phyloP scores from a whole-genome alignment of 2,329 filamentous ascomycete species.

The Tolypocladium nubicola region DNA sequence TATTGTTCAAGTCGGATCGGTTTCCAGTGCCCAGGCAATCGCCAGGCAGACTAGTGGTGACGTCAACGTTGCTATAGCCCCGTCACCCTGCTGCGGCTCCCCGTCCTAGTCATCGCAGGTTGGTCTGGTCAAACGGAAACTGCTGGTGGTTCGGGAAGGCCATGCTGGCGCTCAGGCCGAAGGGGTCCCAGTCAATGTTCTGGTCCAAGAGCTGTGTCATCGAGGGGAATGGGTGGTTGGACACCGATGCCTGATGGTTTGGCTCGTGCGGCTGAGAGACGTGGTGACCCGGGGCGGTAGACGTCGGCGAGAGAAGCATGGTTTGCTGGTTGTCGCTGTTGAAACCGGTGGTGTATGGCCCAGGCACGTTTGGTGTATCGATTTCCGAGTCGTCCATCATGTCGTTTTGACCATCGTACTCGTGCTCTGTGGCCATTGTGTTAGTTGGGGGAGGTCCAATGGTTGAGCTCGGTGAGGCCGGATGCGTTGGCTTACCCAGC shows the following conservation, averaged over 20 bases:
- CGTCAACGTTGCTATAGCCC: background rate
- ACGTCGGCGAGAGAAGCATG: conserved; percentile 29
- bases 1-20: background rate
- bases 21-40: background rate
- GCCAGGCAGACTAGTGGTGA: background rate
- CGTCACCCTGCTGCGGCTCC: background rate
- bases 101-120: conserved; percentile 29
- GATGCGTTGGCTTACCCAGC: conserved; percentile 62
- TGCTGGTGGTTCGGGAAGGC: conserved; percentile 79
- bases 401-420: conserved; percentile 85
- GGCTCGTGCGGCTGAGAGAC: conserved; percentile 22
- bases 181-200: conserved; percentile 85
- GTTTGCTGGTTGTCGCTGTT: conserved; percentile 34
- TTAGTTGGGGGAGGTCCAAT: conserved; percentile 8
- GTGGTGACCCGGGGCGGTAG: conserved; percentile 22
- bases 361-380: conserved; percentile 54
- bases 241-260: conserved; percentile 19
- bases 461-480: background rate
- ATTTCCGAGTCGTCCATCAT: conserved; percentile 77
- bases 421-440: conserved; percentile 63
- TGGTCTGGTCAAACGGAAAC: conserved; percentile 61
- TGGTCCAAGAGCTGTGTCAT: conserved; percentile 61
- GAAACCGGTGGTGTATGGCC: conserved; percentile 51
- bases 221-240: conserved; percentile 43
- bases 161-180: conserved; percentile 89